A percentile compares a stretch with the other conserved stretches of the same genome.
These are phyloP conservation scores for Acanthamoeba healyi DNA, from an alignment of 208 protist genomes.

Conservation along the genomic window DNA sequence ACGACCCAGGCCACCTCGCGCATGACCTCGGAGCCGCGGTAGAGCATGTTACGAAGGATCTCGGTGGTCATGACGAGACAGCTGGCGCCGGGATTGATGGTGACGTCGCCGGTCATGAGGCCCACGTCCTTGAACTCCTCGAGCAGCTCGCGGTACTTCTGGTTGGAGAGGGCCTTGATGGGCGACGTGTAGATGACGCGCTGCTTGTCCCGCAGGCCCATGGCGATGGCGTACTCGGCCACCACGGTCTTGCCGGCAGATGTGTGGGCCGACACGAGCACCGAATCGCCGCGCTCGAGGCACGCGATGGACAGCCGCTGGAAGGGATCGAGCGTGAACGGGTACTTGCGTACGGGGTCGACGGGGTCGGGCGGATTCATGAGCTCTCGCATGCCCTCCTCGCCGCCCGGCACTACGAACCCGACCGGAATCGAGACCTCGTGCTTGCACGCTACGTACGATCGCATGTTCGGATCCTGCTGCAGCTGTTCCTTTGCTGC, in stretches of 20 bases:
- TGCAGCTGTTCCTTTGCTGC: background rate
- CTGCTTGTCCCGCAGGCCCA: conserved; percentile 97
- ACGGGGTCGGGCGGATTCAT: conserved; percentile 35
- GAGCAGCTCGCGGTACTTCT: conserved; percentile 99
- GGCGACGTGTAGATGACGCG: conserved; percentile 99
- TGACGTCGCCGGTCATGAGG: conserved; percentile 99
- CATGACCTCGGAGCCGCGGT: conserved; percentile 98
- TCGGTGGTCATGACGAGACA: conserved; percentile 99
- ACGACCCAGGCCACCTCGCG: conserved; percentile 99
- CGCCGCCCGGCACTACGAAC: background rate
- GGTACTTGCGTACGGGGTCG: conserved; percentile 46
- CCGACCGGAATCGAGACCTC: conserved; percentile 44
- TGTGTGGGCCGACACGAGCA: conserved; percentile 99
- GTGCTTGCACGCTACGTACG: conserved; percentile 61
- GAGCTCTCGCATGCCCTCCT: conserved; percentile 46
- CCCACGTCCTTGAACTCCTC: conserved; percentile 98
- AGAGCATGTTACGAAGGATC: conserved; percentile 99
- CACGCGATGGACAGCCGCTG: conserved; percentile 89
- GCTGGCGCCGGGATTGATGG: conserved; percentile 97
- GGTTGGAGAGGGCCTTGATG: conserved; percentile 99
- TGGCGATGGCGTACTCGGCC: conserved; percentile 99
- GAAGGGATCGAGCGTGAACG: conserved; percentile 69
- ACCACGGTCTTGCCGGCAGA: conserved; percentile 99
- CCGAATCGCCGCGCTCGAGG: conserved; percentile 97
- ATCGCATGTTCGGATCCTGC: background rate